Base-by-base conservation (phyloP, 257 asterid species). In the Phtheirospermum japonicum region DNA sequence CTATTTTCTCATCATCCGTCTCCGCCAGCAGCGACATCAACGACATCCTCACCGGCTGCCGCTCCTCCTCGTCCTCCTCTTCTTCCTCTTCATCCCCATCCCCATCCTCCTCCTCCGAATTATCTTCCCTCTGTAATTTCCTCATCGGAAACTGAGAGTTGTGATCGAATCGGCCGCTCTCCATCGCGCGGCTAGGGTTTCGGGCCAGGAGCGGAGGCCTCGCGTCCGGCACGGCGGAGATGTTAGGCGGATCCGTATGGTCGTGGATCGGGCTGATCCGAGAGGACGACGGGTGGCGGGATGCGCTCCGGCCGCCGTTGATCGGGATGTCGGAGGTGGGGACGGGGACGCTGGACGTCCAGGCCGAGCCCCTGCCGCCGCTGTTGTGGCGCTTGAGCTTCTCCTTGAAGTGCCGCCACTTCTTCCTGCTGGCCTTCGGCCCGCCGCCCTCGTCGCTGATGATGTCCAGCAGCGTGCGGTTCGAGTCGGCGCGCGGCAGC, bases 11-110 rank as follows among this genome's bases (percentile, higher is more conserved):
- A 36, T 84, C 71, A 31, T 84, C 96, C 0, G 79, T 63, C 75
- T 84, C 97, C 39, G 84, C 90, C 79, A 89, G 58, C 59, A 89
- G 70, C 59, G 94, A 80, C 94, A 89, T 78, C 77, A 89, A 20
- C 20, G 97, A 89, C 87, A 81, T 84, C 70, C 85, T 83, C 59
- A 56, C 87, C 20, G 82, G 78, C 28, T 54, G 70, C 59, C 53
- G 57, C 64, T 31, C 76, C 43, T 11, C 64, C 36, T 0, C 59
- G 13, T 5, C 65, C 59, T 1, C 71, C 36, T 4, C 69, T 4
- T 17, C 71, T 13, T 63, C 73, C 3, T 33, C 77, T 0, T 37
- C 71, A 4, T 16, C 82, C 2, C 33, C 58, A 0, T 20, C 71
- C 12, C 50, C 68, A 0, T 67, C 70, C 7, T 67, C 71, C 2